These are phyloP conservation scores for Schrenkiella parvula DNA, from an alignment of 345 rosid genomes.

Conservation along the genomic window DNA sequence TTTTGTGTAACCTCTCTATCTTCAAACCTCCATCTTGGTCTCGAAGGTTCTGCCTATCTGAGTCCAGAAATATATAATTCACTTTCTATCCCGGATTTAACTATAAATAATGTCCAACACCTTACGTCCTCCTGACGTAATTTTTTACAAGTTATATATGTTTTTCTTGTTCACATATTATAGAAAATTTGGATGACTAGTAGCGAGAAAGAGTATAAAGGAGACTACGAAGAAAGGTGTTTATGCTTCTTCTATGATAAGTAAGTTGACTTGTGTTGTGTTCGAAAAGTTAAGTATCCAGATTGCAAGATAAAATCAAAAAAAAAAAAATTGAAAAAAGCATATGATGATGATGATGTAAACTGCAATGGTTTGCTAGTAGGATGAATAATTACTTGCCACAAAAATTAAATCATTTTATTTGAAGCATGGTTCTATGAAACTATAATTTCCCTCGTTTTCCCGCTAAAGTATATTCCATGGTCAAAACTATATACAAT, in stretches of 20 bases:
- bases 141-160: background rate
- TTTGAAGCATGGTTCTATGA: background rate
- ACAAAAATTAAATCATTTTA: background rate
- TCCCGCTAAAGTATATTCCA: background rate
- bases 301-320: background rate
- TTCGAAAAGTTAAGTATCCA: background rate
- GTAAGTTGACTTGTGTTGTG: slow-evolving; percentile 15
- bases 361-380: background rate
- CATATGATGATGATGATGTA: background rate
- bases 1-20: background rate
- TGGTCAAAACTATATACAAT: background rate
- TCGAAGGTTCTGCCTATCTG: background rate
- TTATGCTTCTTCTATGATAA: slow-evolving; percentile 2
- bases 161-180: background rate
- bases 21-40: background rate
- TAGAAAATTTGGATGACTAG: background rate
- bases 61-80: background rate
- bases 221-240: background rate
- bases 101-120: background rate
- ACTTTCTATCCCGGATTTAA: background rate
- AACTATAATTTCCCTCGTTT: background rate
- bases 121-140: slow-evolving; percentile 21
- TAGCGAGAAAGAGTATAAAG: background rate
- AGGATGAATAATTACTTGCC: background rate
- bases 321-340: background rate